Conservation (phyloP, 23 red algal genomes). For the Gracilaria domingensis region DNA sequence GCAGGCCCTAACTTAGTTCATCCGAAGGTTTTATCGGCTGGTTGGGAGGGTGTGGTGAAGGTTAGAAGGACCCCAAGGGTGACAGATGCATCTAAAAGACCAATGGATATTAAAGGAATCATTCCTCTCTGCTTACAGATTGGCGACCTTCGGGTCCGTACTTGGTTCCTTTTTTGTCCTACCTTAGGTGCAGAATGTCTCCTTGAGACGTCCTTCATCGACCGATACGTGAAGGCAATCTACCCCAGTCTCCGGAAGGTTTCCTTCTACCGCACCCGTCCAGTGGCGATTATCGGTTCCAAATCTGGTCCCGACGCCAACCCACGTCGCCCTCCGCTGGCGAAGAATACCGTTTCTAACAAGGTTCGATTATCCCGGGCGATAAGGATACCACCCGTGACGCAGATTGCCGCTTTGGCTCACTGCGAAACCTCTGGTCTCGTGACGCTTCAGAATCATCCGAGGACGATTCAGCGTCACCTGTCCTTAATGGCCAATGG, state of each 20-base stretch:
- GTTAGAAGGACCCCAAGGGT: not conserved
- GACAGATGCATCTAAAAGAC: constrained; percentile 1
- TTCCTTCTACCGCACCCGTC: not conserved
- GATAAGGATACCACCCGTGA: not conserved
- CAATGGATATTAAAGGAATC: constrained; percentile 18
- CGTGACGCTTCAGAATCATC: not conserved
- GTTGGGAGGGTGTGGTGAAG: not conserved
- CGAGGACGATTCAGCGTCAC: not conserved
- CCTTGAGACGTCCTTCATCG: not conserved
- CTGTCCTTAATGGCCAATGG: constrained; percentile 1
- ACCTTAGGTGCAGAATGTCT: not conserved
- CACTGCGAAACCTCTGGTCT: not conserved
- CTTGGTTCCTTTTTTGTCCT: not conserved
- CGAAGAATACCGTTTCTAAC: no score
- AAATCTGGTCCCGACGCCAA: not conserved
- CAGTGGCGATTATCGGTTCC: not conserved
- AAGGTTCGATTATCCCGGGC: not conserved
- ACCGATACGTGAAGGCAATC: not conserved
- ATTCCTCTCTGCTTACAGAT: not conserved
- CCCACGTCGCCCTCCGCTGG: not conserved
- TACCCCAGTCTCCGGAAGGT: not conserved
- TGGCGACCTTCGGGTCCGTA: not conserved
- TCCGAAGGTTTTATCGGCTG: not conserved
- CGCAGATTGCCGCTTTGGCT: not conserved
- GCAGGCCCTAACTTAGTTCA: no score